Percentiles rank a stretch among this genome's conserved stretches.
Evolutionary conservation across 176 grass and related monocot species (phyloP).

Genomic region (maize (Zea mays)): DNA sequence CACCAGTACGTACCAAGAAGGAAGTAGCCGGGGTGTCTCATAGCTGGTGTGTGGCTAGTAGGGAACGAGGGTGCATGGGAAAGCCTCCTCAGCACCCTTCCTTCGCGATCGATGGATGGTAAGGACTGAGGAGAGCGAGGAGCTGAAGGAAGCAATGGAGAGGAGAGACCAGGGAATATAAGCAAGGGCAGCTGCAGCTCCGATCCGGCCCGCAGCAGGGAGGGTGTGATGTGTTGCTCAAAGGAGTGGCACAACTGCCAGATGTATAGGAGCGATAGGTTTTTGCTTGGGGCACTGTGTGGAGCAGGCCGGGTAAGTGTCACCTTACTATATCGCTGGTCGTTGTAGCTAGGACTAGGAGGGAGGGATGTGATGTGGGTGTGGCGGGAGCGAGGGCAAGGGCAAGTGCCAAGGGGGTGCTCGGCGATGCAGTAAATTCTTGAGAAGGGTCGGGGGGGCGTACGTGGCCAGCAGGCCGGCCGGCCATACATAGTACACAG

Average conservation of each 20-base stretch:
- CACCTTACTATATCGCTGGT: constrained; percentile 60
- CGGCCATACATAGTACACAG: constrained; percentile 39
- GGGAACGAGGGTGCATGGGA: too few species aligned
- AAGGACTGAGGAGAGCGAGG: background rate
- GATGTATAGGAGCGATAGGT: constrained; percentile 49
- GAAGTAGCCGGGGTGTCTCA: background rate
- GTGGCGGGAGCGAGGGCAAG: constrained; percentile 2
- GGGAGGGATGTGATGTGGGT: constrained; percentile 10
- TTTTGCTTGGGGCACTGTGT: constrained; percentile 56
- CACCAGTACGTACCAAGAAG: background rate
- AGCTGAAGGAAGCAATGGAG: background rate
- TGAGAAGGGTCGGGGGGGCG: constrained; percentile 29
- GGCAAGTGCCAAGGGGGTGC: background rate
- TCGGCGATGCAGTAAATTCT: constrained; percentile 51
- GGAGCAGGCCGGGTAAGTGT: constrained; percentile 60
- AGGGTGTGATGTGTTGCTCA: constrained; percentile 35
- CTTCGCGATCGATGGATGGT: background rate
- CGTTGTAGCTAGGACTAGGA: constrained; percentile 43
- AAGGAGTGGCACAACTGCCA: constrained; percentile 40
- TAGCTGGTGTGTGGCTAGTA: too few species aligned
- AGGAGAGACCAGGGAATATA: constrained; percentile 38
- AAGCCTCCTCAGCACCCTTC: too few species aligned
- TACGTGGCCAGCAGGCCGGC: background rate
- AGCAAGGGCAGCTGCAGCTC: constrained; percentile 12
- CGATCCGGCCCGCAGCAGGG: background rate